phyloP scores from a whole-genome alignment of 1,284 basidiomycete species.

The Ustilago cynodontis region DNA sequence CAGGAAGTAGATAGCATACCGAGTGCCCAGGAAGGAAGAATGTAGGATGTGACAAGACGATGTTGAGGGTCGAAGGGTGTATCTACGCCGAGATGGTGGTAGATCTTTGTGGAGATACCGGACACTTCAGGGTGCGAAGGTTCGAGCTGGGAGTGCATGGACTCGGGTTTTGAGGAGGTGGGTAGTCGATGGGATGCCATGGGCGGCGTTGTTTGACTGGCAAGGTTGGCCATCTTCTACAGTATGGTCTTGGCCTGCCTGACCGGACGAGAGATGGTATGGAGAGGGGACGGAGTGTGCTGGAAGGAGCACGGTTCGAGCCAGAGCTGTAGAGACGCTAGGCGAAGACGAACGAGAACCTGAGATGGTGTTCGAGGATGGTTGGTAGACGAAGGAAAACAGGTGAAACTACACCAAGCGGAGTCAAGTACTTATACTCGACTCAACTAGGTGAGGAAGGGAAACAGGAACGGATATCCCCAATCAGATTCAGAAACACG shows the following conservation, averaged over 20 bases:
- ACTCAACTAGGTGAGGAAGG: not conserved
- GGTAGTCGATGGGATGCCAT: conserved; percentile 4
- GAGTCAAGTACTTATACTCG: not conserved
- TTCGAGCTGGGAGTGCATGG: not conserved
- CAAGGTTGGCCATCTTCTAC: conserved; percentile 38
- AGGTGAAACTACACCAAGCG: not conserved
- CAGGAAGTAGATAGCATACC: conserved; percentile 74
- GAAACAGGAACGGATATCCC: not conserved
- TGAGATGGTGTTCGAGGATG: not conserved
- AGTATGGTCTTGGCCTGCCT: no score
- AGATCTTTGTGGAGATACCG: conserved; percentile 43
- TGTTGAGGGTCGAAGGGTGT: conserved; percentile 75
- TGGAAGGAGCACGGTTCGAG: not conserved
- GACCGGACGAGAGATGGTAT: no score
- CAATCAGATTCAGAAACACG: not conserved
- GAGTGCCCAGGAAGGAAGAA: conserved; percentile 73
- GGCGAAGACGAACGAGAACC: not conserved
- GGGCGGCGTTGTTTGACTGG: conserved; percentile 25
- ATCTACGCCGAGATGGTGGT: conserved; percentile 64
- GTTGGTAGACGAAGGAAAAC: not conserved
- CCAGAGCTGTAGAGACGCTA: not conserved
- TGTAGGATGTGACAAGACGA: conserved; percentile 76
- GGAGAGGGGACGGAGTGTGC: not conserved
- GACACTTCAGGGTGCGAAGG: conserved; percentile 18
- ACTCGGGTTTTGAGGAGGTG: not conserved